Percentiles rank a stretch among this genome's conserved stretches.
phyloP scores from a whole-genome alignment of 2,329 filamentous ascomycete genomes.

The Lasiodiplodia hormozganensis region DNA sequence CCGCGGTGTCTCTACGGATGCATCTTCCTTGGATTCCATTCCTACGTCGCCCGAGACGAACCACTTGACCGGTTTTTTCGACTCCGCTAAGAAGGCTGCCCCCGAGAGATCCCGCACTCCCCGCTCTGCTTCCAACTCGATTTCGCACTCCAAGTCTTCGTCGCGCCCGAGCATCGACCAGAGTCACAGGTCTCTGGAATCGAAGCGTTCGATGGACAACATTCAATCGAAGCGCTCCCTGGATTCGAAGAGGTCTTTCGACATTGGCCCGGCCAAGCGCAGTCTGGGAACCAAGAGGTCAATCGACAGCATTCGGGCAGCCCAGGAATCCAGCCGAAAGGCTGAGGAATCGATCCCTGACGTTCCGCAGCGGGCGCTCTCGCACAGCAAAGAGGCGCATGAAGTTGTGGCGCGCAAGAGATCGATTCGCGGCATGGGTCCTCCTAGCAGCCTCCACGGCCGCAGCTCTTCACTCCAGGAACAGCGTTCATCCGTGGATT shows the following conservation, averaged over 20 bases:
- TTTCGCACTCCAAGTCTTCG: conserved; percentile 25
- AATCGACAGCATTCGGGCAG: conserved; percentile 24
- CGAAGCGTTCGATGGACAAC: conserved; percentile 24
- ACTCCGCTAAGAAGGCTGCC: conserved; percentile 48
- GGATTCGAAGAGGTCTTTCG: conserved; percentile 23
- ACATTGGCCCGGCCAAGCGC: conserved; percentile 1
- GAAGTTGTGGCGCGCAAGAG: conserved; percentile 75
- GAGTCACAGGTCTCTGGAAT: conserved; percentile 12
- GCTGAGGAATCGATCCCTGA: conserved; percentile 65
- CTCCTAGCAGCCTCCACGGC: conserved; percentile 48
- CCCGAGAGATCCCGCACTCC: conserved; percentile 40
- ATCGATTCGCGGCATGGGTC: conserved; percentile 59
- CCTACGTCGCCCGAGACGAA: conserved; percentile 61
- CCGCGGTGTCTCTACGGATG: conserved; percentile 73
- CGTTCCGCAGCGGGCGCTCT: conserved; percentile 80
- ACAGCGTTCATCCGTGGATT: conserved; percentile 55
- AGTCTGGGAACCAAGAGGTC: conserved; percentile 12
- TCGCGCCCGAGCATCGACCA: conserved; percentile 21
- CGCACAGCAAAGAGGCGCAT: conserved; percentile 87
- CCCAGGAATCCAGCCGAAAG: conserved; percentile 12
- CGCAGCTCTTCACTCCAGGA: conserved; percentile 66
- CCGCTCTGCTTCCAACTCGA: conserved; percentile 33
- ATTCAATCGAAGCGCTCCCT: conserved; percentile 21
- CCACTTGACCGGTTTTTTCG: conserved; percentile 65
- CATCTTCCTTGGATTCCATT: conserved; percentile 58